phyloP scores from a whole-genome alignment of 106 monocot genomes.

The Dioscorea alata region DNA sequence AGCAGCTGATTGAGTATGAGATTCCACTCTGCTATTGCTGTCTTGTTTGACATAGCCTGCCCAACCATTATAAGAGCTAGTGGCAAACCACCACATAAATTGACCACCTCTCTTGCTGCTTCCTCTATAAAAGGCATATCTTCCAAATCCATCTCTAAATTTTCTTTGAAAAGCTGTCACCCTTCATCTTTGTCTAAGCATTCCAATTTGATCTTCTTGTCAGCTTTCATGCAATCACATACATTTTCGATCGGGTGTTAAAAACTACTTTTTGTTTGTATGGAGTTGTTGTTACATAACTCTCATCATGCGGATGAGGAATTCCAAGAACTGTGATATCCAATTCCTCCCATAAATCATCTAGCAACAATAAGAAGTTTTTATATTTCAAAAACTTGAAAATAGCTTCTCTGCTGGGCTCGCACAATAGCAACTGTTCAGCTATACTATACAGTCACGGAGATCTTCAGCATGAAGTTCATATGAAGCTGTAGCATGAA shows the following conservation, averaged over 20 bases:
- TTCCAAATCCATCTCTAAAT: neutral
- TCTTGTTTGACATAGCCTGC: neutral
- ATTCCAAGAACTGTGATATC: neutral
- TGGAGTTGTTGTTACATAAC: neutral
- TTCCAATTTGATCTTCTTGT: neutral
- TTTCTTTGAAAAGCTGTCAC: neutral
- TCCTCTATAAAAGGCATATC: neutral
- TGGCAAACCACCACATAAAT: conserved; percentile 12
- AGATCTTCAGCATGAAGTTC: neutral
- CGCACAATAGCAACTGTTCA: neutral
- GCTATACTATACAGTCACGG: neutral
- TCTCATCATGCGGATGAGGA: neutral
- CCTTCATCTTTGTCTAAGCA: neutral
- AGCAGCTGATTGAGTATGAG: neutral
- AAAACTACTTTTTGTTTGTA: conserved; percentile 3
- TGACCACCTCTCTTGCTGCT: neutral
- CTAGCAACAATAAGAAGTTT: conserved; percentile 16
- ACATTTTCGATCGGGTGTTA: neutral
- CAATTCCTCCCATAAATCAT: conserved; percentile 12
- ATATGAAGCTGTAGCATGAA: neutral
- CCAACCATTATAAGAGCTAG: conserved; percentile 3
- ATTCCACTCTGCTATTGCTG: neutral
- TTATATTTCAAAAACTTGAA: conserved; percentile 3
- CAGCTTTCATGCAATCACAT: conserved; percentile 3
- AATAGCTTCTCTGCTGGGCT: neutral